Evolutionary conservation across 129 eudicot genomes (phyloP), one percentile per base, ranked within the genome.

Genomic region (Pulicaria dysenterica): DNA sequence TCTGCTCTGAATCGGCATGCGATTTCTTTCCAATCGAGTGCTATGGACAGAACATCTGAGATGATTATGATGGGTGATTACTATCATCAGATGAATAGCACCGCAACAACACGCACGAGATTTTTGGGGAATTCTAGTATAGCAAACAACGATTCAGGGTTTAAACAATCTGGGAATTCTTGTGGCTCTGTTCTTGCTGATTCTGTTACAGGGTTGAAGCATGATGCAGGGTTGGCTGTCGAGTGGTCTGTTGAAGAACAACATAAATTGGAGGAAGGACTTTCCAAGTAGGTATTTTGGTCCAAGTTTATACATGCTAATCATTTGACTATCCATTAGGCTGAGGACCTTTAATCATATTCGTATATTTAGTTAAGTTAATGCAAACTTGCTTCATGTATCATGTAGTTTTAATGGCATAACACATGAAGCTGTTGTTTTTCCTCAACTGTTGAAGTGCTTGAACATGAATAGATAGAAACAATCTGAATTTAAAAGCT

Each of bases 161-260:
- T 78, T 7, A 60, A 80, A 39, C 80, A 65, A 43, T 70, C 74
- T 67, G 78, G 77, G 44, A 85, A 55, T 73, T 67, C 84, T 40
- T 60, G 76, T 58, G 78, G 84, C 58, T 77, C 98, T 16, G 81
- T 73, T 64, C 74, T 89, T 43, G 47, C 80, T 41, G 90, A 90
- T 65, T 73, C 96, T 4, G 87, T 64, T 59, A 80, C 86, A 2
- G 96, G 91, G 75, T 75, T 89, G 57, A 92, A 87, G 77, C 89
- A 83, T 43, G 95, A 89, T 47, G 74, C 88, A 12, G 96, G 95
- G 13, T 70, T 85, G 49, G 89, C 87, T 12, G 96, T 81, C 1
- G 96, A 92, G 82, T 92, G 98, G 98, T 83, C 96, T 38, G 78
- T 77, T 53, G 95, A 87, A 59, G 98, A 92, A 70, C 96, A 92